Percentiles rank a stretch among this genome's conserved stretches.
Evolutionary conservation across 176 grass and related monocot genomes (phyloP).

Genomic region (Ensete ventricosum): DNA sequence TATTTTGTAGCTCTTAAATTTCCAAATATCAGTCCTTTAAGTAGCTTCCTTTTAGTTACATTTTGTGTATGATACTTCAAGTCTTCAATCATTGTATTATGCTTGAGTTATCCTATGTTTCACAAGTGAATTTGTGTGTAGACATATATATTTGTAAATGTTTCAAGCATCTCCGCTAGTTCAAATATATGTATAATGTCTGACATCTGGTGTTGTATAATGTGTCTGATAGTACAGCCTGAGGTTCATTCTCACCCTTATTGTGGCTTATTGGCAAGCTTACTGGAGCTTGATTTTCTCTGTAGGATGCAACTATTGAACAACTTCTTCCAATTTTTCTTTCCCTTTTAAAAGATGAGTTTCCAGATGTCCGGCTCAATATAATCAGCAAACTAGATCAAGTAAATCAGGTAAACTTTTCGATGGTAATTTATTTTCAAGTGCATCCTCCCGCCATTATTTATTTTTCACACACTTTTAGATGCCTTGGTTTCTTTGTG

Average conservation of each 20-base stretch:
- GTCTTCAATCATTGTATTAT: not conserved
- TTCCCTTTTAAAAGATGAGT: constrained; percentile 89
- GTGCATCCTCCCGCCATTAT: not conserved
- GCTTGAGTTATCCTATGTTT: not conserved
- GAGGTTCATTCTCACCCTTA: not conserved
- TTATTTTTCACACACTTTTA: not conserved
- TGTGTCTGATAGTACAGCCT: no score
- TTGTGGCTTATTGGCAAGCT: not conserved
- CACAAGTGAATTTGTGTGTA: no score
- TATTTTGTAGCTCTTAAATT: not conserved
- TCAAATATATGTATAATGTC: not conserved
- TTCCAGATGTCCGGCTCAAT: constrained; percentile 96
- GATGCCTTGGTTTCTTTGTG: not conserved
- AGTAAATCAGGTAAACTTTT: constrained; percentile 70
- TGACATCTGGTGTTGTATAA: no score
- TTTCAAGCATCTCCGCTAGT: no score
- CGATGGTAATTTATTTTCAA: not conserved
- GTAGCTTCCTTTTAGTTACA: not conserved
- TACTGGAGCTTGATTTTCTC: not conserved
- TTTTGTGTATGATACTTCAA: not conserved
- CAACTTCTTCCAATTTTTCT: constrained; percentile 98
- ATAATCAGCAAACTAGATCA: constrained; percentile 99
- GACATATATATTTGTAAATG: no score
- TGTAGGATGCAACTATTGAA: constrained; percentile 74
- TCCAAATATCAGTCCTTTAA: not conserved